Evolutionary conservation across 768 basidiomycete species (phyloP), one percentile per base, ranked within the genome.

Genomic region (Ephemerocybe angulata): DNA sequence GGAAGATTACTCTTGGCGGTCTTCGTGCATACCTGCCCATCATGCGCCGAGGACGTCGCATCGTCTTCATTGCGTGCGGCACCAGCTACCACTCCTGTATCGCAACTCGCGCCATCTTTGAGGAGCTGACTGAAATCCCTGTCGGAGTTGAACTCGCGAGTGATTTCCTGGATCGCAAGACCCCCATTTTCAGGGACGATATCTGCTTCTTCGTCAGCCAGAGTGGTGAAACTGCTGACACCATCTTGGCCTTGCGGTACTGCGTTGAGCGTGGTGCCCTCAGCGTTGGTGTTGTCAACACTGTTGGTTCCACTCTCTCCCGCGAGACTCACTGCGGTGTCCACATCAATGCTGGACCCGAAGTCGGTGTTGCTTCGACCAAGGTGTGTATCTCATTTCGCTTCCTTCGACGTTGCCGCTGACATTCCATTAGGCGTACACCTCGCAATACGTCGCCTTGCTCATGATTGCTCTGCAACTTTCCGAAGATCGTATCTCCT

Each of bases 241-340:
- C 93, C 25, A 96, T 99, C 72, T 76, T 99, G 60, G 93, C 95
- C 24, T 75, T 99, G 76, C 85, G 91, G 56, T 99, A 99, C 77
- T 98, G 95, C 72, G 70, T 97, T 65, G 97, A 99, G 69, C 83
- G 97, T 56, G 97, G 97, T 42, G 96, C 97, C 7, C 84, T 99
- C 41, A 95, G 91, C 67, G 83, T 99, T 43, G 97, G 97, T 76
- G 91, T 98, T 49, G 94, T 99, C 71, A 98, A 99, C 78, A 95
- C 93, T 31, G 97, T 99, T 64, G 97, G 97, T 47, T 97, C 94
- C 22, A 98, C 96, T 3, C 84, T 98, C 63, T 98, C 96, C 40
- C 90, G 96, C 66, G 94, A 98, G 75, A 94, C 95, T 2, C 97
- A 99, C 76, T 97, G 94, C 60, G 97, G 97, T 88, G 87, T 99